Evolutionary conservation across 352 stramenopile genomes (phyloP), one percentile per base, ranked within the genome.

Genomic region (Peronospora farinosa): DNA sequence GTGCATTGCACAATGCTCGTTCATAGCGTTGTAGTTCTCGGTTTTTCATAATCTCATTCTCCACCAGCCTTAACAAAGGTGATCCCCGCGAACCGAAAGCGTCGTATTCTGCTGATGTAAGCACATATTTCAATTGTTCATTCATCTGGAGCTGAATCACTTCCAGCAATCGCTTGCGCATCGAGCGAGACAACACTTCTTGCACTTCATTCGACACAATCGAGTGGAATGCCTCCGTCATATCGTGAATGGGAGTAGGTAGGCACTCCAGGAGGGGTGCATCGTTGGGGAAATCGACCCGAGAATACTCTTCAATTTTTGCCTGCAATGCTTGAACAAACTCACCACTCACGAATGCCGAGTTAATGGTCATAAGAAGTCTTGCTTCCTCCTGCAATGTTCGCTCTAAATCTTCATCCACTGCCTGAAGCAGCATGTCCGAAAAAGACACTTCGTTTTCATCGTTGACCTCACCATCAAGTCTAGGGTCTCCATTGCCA

Each of bases 351-450:
- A 88, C 76, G 47, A 78, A 87, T 5, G 82, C 67, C 41, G 82
- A 91, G 55, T 91, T 91, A 53, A 93, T 88, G n/a, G 82, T 85
- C 79, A 93, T 90, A 51, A 93, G 78, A 19, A 88, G 72, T 36
- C 83, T 84, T 25, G 79, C 75, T 39, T 93, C 79, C 17, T 87
- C 70, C 42, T 91, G 75, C 2, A 74, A 30, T 1, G 69, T 64
- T 16, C 62, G 61, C 38, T 77, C 67, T 33, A 93, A 62, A 50
- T 93, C 82, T 25, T 89, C 70, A 47, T 93, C 79, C 10, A 93
- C 78, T 33, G 76, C 80, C 32, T 85, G 71, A 6, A 91, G 57
- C 8, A 93, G 59, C 65, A 88, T 75, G 35, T 90, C 82, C 0
- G 79, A 90, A 51, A 93, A 93, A 5, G 76, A 88, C 15, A 84